These are phyloP conservation scores for Trichoderma virens DNA, from an alignment of 495 filamentous ascomycete genomes.

Conservation along the genomic window DNA sequence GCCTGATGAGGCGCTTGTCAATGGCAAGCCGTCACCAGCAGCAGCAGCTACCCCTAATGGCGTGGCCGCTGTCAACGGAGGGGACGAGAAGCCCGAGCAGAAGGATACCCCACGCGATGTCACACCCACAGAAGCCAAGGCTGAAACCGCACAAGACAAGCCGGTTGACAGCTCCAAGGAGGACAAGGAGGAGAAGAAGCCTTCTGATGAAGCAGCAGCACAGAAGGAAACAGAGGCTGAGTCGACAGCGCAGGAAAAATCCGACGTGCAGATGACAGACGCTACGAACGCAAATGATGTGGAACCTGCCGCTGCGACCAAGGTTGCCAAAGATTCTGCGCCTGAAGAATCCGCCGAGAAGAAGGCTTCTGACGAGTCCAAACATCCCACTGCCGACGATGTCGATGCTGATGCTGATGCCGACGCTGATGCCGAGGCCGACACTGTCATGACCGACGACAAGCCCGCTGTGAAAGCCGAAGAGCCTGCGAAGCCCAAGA, in stretches of 20 bases:
- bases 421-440: slow-evolving; percentile 8
- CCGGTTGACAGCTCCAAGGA: background rate
- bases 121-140: background rate
- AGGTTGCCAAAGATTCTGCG: background rate
- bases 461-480: slow-evolving; percentile 18
- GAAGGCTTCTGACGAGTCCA: background rate
- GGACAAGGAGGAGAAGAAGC: slow-evolving; percentile 2
- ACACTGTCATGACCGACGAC: slow-evolving; percentile 11
- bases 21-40: slow-evolving; percentile 1
- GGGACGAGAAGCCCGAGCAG: background rate
- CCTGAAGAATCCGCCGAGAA: background rate
- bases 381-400: background rate
- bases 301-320: background rate
- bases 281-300: background rate
- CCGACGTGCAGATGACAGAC: background rate
- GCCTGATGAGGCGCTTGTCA: slow-evolving; percentile 4
- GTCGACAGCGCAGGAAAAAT: background rate
- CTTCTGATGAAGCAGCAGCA: background rate
- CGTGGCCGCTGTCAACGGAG: background rate
- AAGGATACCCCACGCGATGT: background rate
- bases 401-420: background rate
- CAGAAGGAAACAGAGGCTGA: background rate
- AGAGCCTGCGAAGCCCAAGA: slow-evolving; percentile 13
- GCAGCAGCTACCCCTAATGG: background rate
- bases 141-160: background rate